Evolutionary conservation across 768 basidiomycete species (phyloP), one percentile per base, ranked within the genome.

Genomic region (Boletus subparvulus): DNA sequence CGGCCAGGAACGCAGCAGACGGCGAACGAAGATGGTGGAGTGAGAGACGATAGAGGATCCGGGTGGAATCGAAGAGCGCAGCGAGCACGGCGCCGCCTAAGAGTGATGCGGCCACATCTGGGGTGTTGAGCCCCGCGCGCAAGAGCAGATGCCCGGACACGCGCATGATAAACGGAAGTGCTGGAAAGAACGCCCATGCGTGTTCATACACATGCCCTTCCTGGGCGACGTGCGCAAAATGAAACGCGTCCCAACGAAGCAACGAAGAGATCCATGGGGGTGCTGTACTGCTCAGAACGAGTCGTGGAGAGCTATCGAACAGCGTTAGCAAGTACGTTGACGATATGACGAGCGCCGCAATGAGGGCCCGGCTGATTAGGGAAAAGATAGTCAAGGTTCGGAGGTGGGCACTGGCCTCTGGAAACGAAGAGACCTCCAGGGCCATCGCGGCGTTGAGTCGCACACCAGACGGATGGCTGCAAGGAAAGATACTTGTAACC

Each of bases 131-230:
- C 11, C 54, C 50, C 0, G 32, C 40, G 14, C 7, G 47, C 5
- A 59, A 64, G 39, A 75, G 61, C 14, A 74, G 39, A 30, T 50
- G 14, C 8, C 64, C 68, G n/a, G 65, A 73, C 45, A 63, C 13
- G 2, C 80, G 76, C 71, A 92, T 79, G 48, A 89, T 47, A 12
- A 74, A 64, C 4, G 90, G 81, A 26, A 83, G 71, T 6, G 82
- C 91, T 3, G 92, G 89, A 59, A 93, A 81, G 71, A 93, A 98
- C 0, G 96, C 96, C 81, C 90, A 90, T 61, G 91, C 79, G 63
- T 96, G 82, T 67, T 98, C 96, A 67, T 83, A 85, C 1, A 59
- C 58, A 61, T 87, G 80, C 10, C 82, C 80, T 12, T 80, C 56
- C 28, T 76, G 64, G 0, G 92, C 90, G 51, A 92, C 83, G 63